Base-by-base conservation (phyloP, 306 rosid species). In the Lupinus albus region DNA sequence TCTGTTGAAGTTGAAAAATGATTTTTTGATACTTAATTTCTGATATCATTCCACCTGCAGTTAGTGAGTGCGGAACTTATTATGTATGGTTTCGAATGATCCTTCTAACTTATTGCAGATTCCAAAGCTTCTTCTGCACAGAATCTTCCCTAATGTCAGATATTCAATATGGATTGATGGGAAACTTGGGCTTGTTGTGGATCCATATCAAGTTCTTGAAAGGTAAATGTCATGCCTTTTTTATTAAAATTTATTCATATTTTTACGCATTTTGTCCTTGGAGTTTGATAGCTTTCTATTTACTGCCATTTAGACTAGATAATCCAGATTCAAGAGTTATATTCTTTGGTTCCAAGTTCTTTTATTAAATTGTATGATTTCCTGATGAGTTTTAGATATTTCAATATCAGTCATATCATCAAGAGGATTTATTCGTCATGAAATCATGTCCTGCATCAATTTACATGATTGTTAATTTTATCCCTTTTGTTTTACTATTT, bases 161-260 rank as follows among this genome's bases (percentile, higher is more conserved):
- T 93, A 90, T 78, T 93, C 97, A 53, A 64, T 88, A 71, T 93
- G 99, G 99, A 85, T 90, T 71, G 99, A 93, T 78, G 99, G 97
- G 70, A 93, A 93, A 78, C 97, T 93, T 76, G 70, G 78, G 85
- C 99, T 93, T 56, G 85, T 81, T 62, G 83, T 36, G 58, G 99
- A 93, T 73, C 99, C 99, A 21, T 90, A 82, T 77, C 88, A 88
- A 83, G 9, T 90, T 79, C 90, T 93, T 72, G 99, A 93, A 82
- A 84, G 97, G 98, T 92, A 80, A 55, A 7, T 46, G 21, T 38
- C 17, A 13, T 68, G 2, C 49, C 36, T 72, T 11, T 41, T 66
- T 46, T 9, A 35, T 38, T 20, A 61, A n/a, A 61, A 30, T 25
- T 45, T 33, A 32, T 44, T 61, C 45, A 18, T 32, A 48, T 51